Conservation (phyloP, 495 filamentous ascomycete species). For the Lindgomyces ingoldianus region DNA sequence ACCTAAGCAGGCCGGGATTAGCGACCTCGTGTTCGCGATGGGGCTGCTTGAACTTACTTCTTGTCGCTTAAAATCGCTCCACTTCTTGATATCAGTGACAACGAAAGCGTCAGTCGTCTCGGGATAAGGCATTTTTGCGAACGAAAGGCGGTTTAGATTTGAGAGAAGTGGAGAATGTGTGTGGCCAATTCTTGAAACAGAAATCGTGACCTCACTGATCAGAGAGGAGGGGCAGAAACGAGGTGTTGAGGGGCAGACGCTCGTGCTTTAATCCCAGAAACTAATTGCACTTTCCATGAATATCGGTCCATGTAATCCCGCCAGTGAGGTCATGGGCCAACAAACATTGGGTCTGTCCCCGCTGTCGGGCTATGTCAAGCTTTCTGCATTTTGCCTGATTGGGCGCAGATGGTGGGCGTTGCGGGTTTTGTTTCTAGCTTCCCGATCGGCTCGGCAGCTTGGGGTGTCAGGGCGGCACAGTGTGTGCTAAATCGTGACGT, state of each 20-base stretch:
- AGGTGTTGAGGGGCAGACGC: constrained; percentile 28
- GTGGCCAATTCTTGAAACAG: not conserved
- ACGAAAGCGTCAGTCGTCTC: constrained; percentile 76
- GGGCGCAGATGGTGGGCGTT: not conserved
- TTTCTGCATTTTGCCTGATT: constrained; percentile 16
- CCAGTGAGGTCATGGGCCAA: constrained; percentile 32
- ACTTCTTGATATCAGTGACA: constrained; percentile 61
- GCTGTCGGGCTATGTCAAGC: constrained; percentile 9
- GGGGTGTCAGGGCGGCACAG: constrained; percentile 8
- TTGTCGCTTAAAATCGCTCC: constrained; percentile 64
- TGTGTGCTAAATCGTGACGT: constrained; percentile 1
- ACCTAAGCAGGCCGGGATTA: constrained; percentile 52
- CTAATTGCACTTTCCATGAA: constrained; percentile 9
- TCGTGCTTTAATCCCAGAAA: constrained; percentile 6
- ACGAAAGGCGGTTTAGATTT: not conserved
- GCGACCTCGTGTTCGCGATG: not conserved
- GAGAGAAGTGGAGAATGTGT: not conserved
- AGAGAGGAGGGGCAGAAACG: constrained; percentile 6
- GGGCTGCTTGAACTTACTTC: constrained; percentile 50
- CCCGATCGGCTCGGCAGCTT: not conserved
- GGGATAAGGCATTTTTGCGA: constrained; percentile 68
- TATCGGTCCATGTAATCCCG: constrained; percentile 23
- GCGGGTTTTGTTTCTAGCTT: constrained; percentile 5
- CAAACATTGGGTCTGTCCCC: constrained; percentile 6
- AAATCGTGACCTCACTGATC: not conserved